These are phyloP conservation scores for Ogataea methanolica DNA, from an alignment of 805 yeast species.

Conservation along the genomic window DNA sequence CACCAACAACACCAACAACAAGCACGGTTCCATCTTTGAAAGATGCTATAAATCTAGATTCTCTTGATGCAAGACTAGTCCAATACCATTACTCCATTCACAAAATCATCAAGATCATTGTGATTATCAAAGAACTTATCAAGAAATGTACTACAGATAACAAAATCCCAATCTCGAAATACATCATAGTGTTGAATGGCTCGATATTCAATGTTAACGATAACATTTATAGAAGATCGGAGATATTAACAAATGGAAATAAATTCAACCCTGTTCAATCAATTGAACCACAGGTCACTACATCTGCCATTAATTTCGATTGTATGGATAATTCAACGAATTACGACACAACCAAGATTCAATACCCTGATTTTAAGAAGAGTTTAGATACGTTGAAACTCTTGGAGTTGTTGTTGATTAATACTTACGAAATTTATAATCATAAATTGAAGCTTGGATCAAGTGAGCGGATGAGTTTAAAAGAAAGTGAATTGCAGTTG, in stretches of 20 bases:
- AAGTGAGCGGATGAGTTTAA: constrained; percentile 12
- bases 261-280: constrained; percentile 40
- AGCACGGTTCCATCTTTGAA: constrained; percentile 31
- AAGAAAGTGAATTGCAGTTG: constrained; percentile 8
- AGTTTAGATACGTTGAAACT: constrained; percentile 22
- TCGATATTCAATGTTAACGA: constrained; percentile 38
- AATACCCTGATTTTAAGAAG: constrained; percentile 25
- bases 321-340: constrained; percentile 31
- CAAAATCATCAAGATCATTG: constrained; percentile 40
- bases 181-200: constrained; percentile 35
- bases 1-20: constrained; percentile 28
- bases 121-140: constrained; percentile 21
- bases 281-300: constrained; percentile 36
- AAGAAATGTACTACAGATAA: constrained; percentile 15
- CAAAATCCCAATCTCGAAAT: constrained; percentile 32
- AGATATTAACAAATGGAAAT: constrained; percentile 31
- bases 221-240: constrained; percentile 34
- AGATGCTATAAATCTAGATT: constrained; percentile 35
- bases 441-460: constrained; percentile 23
- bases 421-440: constrained; percentile 25
- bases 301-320: constrained; percentile 31
- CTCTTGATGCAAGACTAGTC: constrained; percentile 51
- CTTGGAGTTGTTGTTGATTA: constrained; percentile 24
- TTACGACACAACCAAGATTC: constrained; percentile 29
- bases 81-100: constrained; percentile 53